These are phyloP conservation scores for Linum tenue DNA, from an alignment of 345 rosid genomes.

Conservation along the genomic window DNA sequence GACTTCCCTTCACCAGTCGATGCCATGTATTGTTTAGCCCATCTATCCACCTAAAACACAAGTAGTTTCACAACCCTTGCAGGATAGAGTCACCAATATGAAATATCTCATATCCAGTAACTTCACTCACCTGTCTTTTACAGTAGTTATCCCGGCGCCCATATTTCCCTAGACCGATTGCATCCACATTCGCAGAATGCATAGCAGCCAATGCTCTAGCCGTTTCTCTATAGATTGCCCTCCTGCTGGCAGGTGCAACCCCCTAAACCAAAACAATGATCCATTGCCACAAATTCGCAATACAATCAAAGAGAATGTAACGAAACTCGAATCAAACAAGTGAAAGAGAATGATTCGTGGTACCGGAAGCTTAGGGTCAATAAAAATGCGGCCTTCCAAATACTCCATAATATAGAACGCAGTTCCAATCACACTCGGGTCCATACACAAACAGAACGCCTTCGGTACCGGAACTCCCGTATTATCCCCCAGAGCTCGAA, in stretches of 20 bases:
- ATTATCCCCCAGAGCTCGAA: conserved; percentile 63
- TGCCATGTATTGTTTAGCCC: conserved; percentile 82
- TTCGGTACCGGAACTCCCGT: conserved; percentile 83
- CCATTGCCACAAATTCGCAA: neutral
- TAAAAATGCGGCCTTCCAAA: conserved; percentile 79
- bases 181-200: conserved; percentile 66
- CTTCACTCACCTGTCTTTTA: conserved; percentile 56
- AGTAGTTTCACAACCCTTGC: neutral
- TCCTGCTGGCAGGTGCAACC: conserved; percentile 50
- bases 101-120: neutral
- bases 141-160: conserved; percentile 77
- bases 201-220: conserved; percentile 71
- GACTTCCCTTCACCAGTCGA: conserved; percentile 77
- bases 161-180: conserved; percentile 70
- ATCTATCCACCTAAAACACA: conserved; percentile 64
- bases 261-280: conserved; percentile 33
- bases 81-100: neutral
- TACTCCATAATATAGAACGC: conserved; percentile 93
- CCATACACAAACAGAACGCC: conserved; percentile 68
- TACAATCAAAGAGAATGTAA: neutral
- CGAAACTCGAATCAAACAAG: neutral
- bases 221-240: conserved; percentile 54
- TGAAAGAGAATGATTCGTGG: neutral
- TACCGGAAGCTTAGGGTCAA: conserved; percentile 69
- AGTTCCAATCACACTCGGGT: conserved; percentile 66